These are phyloP conservation scores for Cladophialophora chaetospira DNA, from an alignment of 2,329 filamentous ascomycete genomes.

Conservation along the genomic window DNA sequence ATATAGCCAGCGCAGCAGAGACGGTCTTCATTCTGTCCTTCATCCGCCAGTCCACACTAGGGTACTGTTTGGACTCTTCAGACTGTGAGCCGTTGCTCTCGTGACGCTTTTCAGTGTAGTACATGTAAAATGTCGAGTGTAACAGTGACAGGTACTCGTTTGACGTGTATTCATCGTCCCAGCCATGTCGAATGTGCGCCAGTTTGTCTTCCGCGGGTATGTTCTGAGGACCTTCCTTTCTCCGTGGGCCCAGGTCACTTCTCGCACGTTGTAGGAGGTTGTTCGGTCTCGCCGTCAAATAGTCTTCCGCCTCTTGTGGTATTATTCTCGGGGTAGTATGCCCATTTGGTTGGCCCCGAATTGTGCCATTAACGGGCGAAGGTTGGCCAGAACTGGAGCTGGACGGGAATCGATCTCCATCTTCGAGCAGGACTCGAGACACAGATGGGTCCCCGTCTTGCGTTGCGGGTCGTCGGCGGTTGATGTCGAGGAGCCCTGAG, in stretches of 20 bases:
- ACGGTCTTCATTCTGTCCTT: constrained; percentile 95
- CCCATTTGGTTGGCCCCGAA: constrained; percentile 17
- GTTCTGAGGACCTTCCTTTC: constrained; percentile 43
- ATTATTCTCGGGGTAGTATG: constrained; percentile 22
- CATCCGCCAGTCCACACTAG: constrained; percentile 93
- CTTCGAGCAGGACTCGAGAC: constrained; percentile 4
- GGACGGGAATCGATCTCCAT: constrained; percentile 14
- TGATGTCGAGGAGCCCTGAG: constrained; percentile 19
- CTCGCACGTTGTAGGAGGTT: constrained; percentile 50
- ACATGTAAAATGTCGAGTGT: constrained; percentile 98
- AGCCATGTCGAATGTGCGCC: constrained; percentile 73
- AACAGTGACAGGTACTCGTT: constrained; percentile 85
- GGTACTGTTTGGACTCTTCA: constrained; percentile 52
- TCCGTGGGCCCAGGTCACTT: constrained; percentile 54
- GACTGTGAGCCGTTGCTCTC: constrained; percentile 90
- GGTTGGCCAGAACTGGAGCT: constrained; percentile 11
- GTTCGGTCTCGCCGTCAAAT: constrained; percentile 18
- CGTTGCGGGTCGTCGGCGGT: constrained; percentile 18
- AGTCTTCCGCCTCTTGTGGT: constrained; percentile 28
- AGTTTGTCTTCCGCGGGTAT: constrained; percentile 51
- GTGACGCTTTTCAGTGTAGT: constrained; percentile 97
- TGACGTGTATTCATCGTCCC: constrained; percentile 88
- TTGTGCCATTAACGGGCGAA: constrained; percentile 10
- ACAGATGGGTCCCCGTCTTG: constrained; percentile 16
- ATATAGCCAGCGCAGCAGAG: constrained; percentile 89